phyloP scores from a whole-genome alignment of 805 yeast species.

The Yarrowia keelungensis region DNA sequence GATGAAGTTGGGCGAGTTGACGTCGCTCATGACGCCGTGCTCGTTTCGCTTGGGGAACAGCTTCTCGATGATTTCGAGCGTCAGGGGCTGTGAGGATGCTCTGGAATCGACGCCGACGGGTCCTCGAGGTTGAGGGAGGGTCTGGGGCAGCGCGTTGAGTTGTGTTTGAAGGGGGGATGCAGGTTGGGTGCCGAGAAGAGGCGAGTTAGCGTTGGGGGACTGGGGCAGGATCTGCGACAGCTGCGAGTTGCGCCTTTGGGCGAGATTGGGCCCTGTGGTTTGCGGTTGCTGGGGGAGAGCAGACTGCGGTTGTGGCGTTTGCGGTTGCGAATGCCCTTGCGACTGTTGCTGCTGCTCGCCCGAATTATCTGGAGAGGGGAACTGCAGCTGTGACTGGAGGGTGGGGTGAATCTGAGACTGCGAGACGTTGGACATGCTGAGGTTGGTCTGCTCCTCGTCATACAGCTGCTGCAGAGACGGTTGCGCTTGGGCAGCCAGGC shows the following conservation, averaged over 20 bases:
- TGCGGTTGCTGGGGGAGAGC: neutral
- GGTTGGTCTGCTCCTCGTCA: conserved; percentile 25
- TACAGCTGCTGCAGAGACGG: conserved; percentile 32
- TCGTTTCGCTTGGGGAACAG: conserved; percentile 47
- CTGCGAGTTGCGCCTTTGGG: conserved; percentile 10
- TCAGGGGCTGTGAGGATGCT: conserved; percentile 17
- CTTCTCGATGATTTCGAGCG: conserved; percentile 46
- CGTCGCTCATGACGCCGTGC: conserved; percentile 44
- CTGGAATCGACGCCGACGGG: conserved; percentile 14
- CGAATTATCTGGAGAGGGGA: conserved; percentile 15
- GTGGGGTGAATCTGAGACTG: conserved; percentile 20
- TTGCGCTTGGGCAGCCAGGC: conserved; percentile 17
- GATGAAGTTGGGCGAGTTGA: conserved; percentile 52
- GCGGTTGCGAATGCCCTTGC: conserved; percentile 1
- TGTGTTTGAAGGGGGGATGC: conserved; percentile 34
- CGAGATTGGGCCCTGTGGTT: neutral
- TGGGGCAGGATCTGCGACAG: conserved; percentile 32
- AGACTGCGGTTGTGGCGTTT: too few species aligned
- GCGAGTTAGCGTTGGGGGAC: conserved; percentile 33
- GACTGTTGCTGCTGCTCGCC: neutral
- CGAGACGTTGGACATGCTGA: conserved; percentile 15
- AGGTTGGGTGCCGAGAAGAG: conserved; percentile 19
- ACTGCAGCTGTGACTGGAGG: conserved; percentile 26
- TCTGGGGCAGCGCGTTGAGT: conserved; percentile 37
- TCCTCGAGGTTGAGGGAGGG: conserved; percentile 29